A percentile compares a stretch with the other conserved stretches of the same genome.
phyloP scores from a whole-genome alignment of 2,329 filamentous ascomycete species.

The Colletotrichum shisoi region DNA sequence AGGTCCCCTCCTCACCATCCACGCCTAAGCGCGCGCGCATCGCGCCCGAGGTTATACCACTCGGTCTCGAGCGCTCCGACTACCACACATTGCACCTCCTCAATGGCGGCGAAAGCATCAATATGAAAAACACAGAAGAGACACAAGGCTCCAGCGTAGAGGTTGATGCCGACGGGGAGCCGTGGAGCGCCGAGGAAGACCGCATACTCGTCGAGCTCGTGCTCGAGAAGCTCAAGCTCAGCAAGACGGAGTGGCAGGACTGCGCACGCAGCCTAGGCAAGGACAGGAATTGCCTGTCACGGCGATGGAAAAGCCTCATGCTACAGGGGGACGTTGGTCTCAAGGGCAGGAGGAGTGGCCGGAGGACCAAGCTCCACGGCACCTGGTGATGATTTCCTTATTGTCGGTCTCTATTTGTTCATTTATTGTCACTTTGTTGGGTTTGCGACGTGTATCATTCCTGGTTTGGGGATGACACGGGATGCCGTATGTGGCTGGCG shows the following conservation, averaged over 20 bases:
- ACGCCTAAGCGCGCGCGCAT: slow-evolving; percentile 69
- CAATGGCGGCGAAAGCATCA: slow-evolving; percentile 43
- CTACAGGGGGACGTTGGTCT: slow-evolving; percentile 66
- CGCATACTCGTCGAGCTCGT: slow-evolving; percentile 72
- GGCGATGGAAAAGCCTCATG: slow-evolving; percentile 71
- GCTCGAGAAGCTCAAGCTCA: slow-evolving; percentile 70
- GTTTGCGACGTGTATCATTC: not conserved
- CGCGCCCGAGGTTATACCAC: slow-evolving; percentile 66
- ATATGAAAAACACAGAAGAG: slow-evolving; percentile 40
- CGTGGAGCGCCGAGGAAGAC: slow-evolving; percentile 71
- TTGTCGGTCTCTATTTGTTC: not conserved
- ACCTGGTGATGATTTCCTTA: slow-evolving; percentile 59
- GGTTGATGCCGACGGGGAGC: slow-evolving; percentile 55
- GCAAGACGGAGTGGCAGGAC: slow-evolving; percentile 72
- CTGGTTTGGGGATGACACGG: not conserved
- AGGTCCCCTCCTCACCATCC: slow-evolving; percentile 50
- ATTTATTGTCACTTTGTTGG: not conserved
- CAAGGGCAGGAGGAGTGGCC: slow-evolving; percentile 55
- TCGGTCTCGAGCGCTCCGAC: slow-evolving; percentile 66
- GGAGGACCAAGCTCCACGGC: slow-evolving; percentile 59
- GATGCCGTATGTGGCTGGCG: slow-evolving; percentile 1
- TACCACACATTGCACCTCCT: slow-evolving; percentile 61
- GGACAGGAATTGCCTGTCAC: slow-evolving; percentile 64
- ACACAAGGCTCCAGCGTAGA: slow-evolving; percentile 51
- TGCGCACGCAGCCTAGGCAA: slow-evolving; percentile 70